phyloP scores from a whole-genome alignment of 371 early-diverging fungal species.

The Syncephalastrum racemosum region DNA sequence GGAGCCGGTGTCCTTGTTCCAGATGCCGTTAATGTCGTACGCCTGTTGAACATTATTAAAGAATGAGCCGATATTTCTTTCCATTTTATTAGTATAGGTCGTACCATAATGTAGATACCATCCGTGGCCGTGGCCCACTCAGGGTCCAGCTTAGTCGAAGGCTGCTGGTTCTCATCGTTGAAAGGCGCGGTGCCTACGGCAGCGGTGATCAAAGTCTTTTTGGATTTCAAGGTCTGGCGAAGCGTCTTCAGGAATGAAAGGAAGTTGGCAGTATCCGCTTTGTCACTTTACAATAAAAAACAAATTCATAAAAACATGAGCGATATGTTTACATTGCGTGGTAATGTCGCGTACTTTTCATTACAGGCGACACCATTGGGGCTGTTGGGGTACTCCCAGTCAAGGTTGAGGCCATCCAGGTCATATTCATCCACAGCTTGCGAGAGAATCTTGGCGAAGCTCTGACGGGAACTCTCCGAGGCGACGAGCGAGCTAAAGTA shows the following conservation, averaged over 20 bases:
- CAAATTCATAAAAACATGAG: neutral
- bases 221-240: conserved; percentile 22
- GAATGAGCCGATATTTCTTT: neutral
- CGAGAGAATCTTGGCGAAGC: conserved; percentile 27
- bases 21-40: conserved; percentile 40
- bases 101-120: conserved; percentile 28
- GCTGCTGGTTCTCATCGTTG: conserved; percentile 21
- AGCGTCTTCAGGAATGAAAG: conserved; percentile 22
- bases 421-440: conserved; percentile 37
- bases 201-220: conserved; percentile 22
- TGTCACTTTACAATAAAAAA: conserved; percentile 15
- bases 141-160: conserved; percentile 13
- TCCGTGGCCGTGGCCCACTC: conserved; percentile 20
- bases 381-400: conserved; percentile 54
- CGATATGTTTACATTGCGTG: neutral
- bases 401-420: conserved; percentile 62
- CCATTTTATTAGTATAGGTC: no score
- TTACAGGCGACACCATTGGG: conserved; percentile 41
- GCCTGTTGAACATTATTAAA: conserved; percentile 29
- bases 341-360: conserved; percentile 20
- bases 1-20: conserved; percentile 41
- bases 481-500: conserved; percentile 34
- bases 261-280: conserved; percentile 58
- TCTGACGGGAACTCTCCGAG: conserved; percentile 12
- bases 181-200: conserved; percentile 25